phyloP scores from a whole-genome alignment of 768 basidiomycete species.

The Phaeotremella fagi region DNA sequence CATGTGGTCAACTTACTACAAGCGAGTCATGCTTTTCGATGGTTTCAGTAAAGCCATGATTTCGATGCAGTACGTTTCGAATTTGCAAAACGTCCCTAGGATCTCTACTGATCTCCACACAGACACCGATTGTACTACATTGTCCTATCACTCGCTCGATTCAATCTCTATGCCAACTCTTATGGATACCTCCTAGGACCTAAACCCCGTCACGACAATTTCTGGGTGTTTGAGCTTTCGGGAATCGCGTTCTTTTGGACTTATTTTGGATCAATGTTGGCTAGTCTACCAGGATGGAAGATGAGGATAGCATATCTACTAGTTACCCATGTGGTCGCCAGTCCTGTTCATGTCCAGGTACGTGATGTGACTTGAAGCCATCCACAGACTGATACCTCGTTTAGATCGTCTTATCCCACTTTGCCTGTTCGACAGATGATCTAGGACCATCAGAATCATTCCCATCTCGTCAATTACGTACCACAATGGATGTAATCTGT shows the following conservation, averaged over 20 bases:
- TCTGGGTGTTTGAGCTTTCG: slow-evolving; percentile 62
- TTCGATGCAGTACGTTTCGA: slow-evolving; percentile 58
- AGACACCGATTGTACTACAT: slow-evolving; percentile 85
- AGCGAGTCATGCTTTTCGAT: slow-evolving; percentile 76
- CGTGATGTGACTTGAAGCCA: not conserved
- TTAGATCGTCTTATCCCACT: slow-evolving; percentile 91
- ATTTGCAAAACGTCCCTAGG: not conserved
- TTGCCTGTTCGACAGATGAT: slow-evolving; percentile 87
- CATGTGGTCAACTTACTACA: slow-evolving; percentile 92
- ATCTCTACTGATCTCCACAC: slow-evolving; percentile 1
- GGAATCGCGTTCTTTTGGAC: slow-evolving; percentile 79
- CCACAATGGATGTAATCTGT: slow-evolving; percentile 95
- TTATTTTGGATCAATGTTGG: slow-evolving; percentile 74
- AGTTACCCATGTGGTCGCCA: slow-evolving; percentile 77
- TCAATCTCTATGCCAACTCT: slow-evolving; percentile 88
- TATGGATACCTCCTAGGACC: slow-evolving; percentile 64
- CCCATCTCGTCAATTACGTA: slow-evolving; percentile 86
- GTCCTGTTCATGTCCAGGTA: slow-evolving; percentile 93
- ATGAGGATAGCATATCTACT: slow-evolving; percentile 68
- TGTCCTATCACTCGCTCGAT: slow-evolving; percentile 81
- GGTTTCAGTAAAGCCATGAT: slow-evolving; percentile 62
- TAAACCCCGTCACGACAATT: slow-evolving; percentile 56
- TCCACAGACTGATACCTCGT: slow-evolving; percentile 1
- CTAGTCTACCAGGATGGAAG: slow-evolving; percentile 66
- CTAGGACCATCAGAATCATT: slow-evolving; percentile 88